Base-by-base conservation (phyloP, 1,139 yeast genomes). In the Schizosaccharomyces versatilis region DNA sequence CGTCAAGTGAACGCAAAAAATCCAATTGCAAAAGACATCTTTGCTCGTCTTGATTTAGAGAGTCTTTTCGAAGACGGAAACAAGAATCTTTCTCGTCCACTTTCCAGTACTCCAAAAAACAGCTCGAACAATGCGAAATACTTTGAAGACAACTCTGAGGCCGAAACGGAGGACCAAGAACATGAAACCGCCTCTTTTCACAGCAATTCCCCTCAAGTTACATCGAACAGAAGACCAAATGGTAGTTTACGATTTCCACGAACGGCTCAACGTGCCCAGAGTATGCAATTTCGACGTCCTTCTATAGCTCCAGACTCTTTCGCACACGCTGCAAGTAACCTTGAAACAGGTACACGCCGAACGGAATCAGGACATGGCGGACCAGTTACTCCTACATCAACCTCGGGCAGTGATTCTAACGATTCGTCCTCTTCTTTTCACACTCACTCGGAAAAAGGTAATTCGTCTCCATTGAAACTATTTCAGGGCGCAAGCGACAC, bases 401-500 rank as follows among this genome's bases (percentile, higher is more conserved):
- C 10, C 8, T 19, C 49, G 15, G 8, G 36, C 19, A 44, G 32
- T 17, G 19, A 32, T 10, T 44, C 49, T 19, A 19, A 32, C n/a
- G 15, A 32, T 3, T 44, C 49, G n/a, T 44, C 49, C 38, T 2
- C 32, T 10, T 32, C 15, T 44, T 44, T 36, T 8, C 32, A 32
- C 7, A 32, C 49, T 2, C 32, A 32, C 38, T 17, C 32, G 36
- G 15, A 15, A 36, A 19, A 19, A 9, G 38, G 38, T 44, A 44
- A 44, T 32, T 24, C 49, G n/a, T 44, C 49, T 6, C 59, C 59
- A 10, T 54, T 57, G 36, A 57, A 57, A 49, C 54, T 57, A 6
- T 57, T 57, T 19, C 59, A 57, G 32, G 49, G 54, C 9, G 55
- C 53, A 38, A 55, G 54, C 15, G 59, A 57, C 36, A 57, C 59